Base-by-base conservation (phyloP, 495 filamentous ascomycete genomes). In the Podospora comata region DNA sequence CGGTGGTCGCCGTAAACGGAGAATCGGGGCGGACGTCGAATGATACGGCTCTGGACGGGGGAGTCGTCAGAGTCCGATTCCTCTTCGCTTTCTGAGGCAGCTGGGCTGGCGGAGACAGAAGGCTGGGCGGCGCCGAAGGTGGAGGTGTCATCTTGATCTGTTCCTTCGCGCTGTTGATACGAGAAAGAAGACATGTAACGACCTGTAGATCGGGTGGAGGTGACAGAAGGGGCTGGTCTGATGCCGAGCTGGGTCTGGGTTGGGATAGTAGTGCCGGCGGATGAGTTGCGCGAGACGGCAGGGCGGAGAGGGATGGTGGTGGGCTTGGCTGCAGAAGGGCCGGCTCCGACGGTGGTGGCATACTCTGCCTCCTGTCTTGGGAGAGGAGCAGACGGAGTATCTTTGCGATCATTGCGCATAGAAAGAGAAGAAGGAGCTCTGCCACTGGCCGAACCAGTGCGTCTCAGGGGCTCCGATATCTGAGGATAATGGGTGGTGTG, bases 361-460 rank as follows among this genome's bases (percentile, higher is more conserved):
- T 44, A 30, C 0, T 59, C 68, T n/a, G 44, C 60, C 2, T 85
- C 85, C 65, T 82, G 82, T 73, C 82, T 82, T 44, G 81, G 80
- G 4, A 85, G 72, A 9, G 84, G 82, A 26, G 82, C 82, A 19
- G 20, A 27, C 9, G 19, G n/a, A 34, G 1, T 48, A 28, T 15
- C 92, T 90, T 73, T 84, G 30, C 30, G 30, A 32, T 32, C 30
- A 32, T 32, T 91, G 30, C 90, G 86, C 34, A 87, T 79, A 4
- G 87, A 87, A 34, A 92, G 80, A 2, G 88, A 81, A 15, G 88
- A 91, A 0, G 89, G 85, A 54, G 85, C 89, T 85, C 73, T 71
- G n/a, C 34, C 19, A 75, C 75, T 83, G 80, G 87, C 82, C 62
- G 86, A 89, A 28, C 83, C 83, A 26, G 81, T 80, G 55, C 88